Conservation (phyloP, 768 basidiomycete genomes). For the Boletus sensibilis region DNA sequence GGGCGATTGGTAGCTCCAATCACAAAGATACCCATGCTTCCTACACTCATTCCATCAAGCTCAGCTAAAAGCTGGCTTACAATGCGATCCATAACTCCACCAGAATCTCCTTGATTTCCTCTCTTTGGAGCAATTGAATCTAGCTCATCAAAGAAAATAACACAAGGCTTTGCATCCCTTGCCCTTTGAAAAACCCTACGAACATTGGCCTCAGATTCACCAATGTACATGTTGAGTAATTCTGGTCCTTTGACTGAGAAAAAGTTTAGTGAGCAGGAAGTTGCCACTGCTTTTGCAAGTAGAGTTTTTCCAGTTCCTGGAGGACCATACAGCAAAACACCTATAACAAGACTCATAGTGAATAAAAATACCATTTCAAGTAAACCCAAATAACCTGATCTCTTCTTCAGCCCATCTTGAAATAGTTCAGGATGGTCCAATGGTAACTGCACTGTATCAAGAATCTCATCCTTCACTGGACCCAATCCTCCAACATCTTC, state of each 20-base stretch:
- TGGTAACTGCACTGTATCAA: constrained; percentile 94
- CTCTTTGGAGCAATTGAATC: constrained; percentile 94
- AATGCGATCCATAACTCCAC: constrained; percentile 97
- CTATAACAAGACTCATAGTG: constrained; percentile 36
- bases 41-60: constrained; percentile 82
- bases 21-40: constrained; percentile 79
- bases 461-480: constrained; percentile 84
- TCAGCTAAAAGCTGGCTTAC: constrained; percentile 94
- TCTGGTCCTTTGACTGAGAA: constrained; percentile 98
- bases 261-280: constrained; percentile 92
- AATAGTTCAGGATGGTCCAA: constrained; percentile 90
- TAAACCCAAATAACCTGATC: constrained; percentile 62
- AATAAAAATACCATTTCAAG: not conserved
- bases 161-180: constrained; percentile 88
- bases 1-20: constrained; percentile 96
- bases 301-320: constrained; percentile 96
- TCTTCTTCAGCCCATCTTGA: constrained; percentile 87
- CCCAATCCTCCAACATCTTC: constrained; percentile 95
- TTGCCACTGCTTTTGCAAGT: constrained; percentile 94
- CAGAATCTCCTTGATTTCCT: constrained; percentile 93
- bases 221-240: constrained; percentile 96
- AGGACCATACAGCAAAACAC: constrained; percentile 90
- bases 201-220: constrained; percentile 97
- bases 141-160: constrained; percentile 96
- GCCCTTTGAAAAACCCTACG: constrained; percentile 89